Evolutionary conservation across 805 yeast species (phyloP), one percentile per base, ranked within the genome.

Genomic region (Hanseniaspora meyeri): DNA sequence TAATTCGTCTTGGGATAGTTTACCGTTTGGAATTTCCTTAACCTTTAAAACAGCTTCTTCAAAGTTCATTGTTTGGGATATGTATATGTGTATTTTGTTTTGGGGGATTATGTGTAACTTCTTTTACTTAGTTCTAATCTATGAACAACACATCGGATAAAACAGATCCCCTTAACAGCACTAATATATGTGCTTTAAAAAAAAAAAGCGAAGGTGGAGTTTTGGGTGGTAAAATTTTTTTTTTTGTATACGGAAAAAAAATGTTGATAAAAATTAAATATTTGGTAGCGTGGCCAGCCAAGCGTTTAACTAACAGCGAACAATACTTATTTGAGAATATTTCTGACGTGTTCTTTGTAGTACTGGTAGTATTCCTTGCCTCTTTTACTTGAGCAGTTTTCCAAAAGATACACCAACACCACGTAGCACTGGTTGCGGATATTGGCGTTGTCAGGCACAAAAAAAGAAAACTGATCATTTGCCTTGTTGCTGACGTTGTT

Each of bases 1-100:
- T 67, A 90, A 76, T 70, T 91, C 97, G 66, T 87, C 95, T 71
- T 88, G 91, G 63, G 74, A 70, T 64, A 97, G 97, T 70, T 84
- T 85, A 60, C 78, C 75, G 60, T 87, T 76, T 62, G 93, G 76
- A 63, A 88, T 96, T 55, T 86, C 83, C 59, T 77, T 82, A 60
- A 97, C 97, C 87, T 65, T 69, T 57, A 65, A 64, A 61, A 66
- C 71, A 59, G 68, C 68, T 57, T 64, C 60, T 59, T 61, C 65
- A 11, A 70, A 67, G 31, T 66, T 70, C 72, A 69, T 68, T 32
- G 45, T 49, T 31, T 9, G 19, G 1, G 29, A 17, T 32, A 17
- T 32, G 17, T 31, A 9, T 46, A 32, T 46, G 16, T 43, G 34
- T 46, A 24, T 46, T 17, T 10, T 16, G 29, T 20, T 29, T 43